phyloP scores from a whole-genome alignment of 1,284 basidiomycete species.

The Cryptococcus floricola region DNA sequence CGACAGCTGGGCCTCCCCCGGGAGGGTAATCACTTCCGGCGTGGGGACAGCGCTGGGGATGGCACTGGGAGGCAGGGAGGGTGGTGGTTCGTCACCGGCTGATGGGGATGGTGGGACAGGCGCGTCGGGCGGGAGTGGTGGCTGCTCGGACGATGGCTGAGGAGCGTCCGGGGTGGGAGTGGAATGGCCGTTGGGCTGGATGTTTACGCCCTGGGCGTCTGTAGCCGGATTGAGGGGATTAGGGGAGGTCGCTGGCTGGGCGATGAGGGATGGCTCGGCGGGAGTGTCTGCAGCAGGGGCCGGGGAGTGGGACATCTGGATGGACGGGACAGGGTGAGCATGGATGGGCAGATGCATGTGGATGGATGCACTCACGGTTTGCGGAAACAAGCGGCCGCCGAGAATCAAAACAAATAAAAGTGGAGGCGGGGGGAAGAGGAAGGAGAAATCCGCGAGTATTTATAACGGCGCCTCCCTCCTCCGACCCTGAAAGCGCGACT shows the following conservation, averaged over 20 bases:
- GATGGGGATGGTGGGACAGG: conserved; percentile 27
- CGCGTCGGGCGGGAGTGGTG: conserved; percentile 30
- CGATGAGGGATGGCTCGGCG: background rate
- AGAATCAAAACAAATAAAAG: conserved; percentile 15
- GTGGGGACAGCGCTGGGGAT: conserved; percentile 35
- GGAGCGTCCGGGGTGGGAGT: background rate
- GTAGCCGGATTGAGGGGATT: conserved; percentile 25
- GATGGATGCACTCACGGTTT: too few relatives aligned
- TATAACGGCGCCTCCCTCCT: conserved; percentile 1
- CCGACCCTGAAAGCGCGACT: too few relatives aligned
- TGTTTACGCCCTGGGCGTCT: conserved; percentile 6
- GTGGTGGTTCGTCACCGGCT: conserved; percentile 29
- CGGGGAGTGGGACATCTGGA: too few relatives aligned
- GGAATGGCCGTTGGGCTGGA: background rate
- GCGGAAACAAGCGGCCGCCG: background rate
- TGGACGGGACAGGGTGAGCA: too few relatives aligned
- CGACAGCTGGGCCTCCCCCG: conserved; percentile 7
- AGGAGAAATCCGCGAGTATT: conserved; percentile 38
- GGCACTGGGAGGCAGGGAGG: conserved; percentile 16
- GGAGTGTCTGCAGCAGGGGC: too few relatives aligned
- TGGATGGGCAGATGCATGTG: too few relatives aligned
- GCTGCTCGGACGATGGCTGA: conserved; percentile 4
- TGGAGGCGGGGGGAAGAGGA: conserved; percentile 35
- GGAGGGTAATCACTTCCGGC: conserved; percentile 29
- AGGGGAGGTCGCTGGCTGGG: conserved; percentile 33